A percentile compares a stretch with the other conserved stretches of the same genome.
Evolutionary conservation across 2,329 filamentous ascomycete genomes (phyloP).

Genomic region (Proliferodiscus dingleyae): DNA sequence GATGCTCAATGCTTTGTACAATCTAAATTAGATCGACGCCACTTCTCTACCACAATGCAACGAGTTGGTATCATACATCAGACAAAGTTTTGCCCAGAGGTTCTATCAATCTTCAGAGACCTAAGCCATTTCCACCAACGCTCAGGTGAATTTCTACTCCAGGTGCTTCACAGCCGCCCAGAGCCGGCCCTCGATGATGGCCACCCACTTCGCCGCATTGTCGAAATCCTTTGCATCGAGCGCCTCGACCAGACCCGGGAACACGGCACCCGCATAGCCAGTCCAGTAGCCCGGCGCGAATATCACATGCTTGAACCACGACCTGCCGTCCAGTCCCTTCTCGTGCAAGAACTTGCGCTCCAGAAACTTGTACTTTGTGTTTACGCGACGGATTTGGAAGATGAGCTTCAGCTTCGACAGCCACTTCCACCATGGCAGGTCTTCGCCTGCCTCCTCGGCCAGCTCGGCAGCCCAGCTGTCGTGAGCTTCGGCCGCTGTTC

Average conservation of each 20-base stretch:
- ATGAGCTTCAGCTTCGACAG: constrained; percentile 62
- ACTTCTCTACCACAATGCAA: too few relatives aligned
- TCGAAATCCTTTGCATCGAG: constrained; percentile 55
- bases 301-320: constrained; percentile 93
- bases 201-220: constrained; percentile 55
- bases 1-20: too few relatives aligned
- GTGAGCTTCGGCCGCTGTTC: constrained; percentile 22
- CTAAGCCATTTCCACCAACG: neutral
- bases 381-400: constrained; percentile 60
- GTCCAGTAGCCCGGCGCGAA: constrained; percentile 92
- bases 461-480: constrained; percentile 27
- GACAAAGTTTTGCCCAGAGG: too few relatives aligned
- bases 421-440: constrained; percentile 75
- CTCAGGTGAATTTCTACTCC: constrained; percentile 10
- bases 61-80: too few relatives aligned
- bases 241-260: constrained; percentile 57
- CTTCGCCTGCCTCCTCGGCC: constrained; percentile 41
- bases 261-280: constrained; percentile 74
- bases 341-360: constrained; percentile 76
- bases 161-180: constrained; percentile 41
- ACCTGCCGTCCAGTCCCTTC: constrained; percentile 69
- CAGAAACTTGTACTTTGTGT: constrained; percentile 77
- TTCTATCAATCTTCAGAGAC: too few relatives aligned
- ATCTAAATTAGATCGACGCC: too few relatives aligned
- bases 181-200: constrained; percentile 51